Base-by-base conservation (phyloP, 768 basidiomycete genomes). In the Trametes gibbosa region DNA sequence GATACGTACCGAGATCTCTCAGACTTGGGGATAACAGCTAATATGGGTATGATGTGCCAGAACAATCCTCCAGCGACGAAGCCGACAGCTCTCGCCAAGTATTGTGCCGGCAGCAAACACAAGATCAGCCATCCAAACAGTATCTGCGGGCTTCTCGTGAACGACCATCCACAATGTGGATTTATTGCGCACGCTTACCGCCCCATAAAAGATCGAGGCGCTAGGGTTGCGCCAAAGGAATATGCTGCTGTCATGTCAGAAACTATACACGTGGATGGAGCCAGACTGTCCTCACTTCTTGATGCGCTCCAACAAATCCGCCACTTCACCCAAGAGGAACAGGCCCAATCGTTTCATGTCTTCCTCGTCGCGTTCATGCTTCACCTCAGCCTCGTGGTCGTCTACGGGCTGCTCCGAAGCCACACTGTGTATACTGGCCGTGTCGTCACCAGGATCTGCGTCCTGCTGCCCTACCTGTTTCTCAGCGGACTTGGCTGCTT, bases 201-300 rank as follows among this genome's bases (percentile, higher is more conserved):
- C 51, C 21, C 70, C 74, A 67, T 85, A 89, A 35, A 73, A 67
- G 19, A 63, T 65, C 6, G 86, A 86, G 12, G 80, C 77, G 5
- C 73, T 61, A 4, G 84, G 81, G 48, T 77, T 74, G 25, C 85
- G 79, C 87, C 87, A 88, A n/a, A 83, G 78, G 64, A 86, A 83
- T n/a, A 86, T 75, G 63, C 87, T 89, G 2, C 24, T 24, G 29
- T 27, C 39, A 16, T 1, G 1, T 61, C 47, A 52, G 47, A 41
- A 39, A 14, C 7, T 21, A 24, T 29, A 47, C 24, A 27, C 66
- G 35, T 3, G 12, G 50, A 63, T 43, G 23, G 39, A 21, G 27
- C 29, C 34, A 48, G 19, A 4, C 50, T 19, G 12, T 34, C 55
- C 77, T 27, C 63, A 87, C 87, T 87, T 89, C 70, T 80, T 81